A percentile compares a stretch with the other conserved stretches of the same genome.
Conservation (phyloP, 495 filamentous ascomycete genomes). For the Venustampulla echinocandica region DNA sequence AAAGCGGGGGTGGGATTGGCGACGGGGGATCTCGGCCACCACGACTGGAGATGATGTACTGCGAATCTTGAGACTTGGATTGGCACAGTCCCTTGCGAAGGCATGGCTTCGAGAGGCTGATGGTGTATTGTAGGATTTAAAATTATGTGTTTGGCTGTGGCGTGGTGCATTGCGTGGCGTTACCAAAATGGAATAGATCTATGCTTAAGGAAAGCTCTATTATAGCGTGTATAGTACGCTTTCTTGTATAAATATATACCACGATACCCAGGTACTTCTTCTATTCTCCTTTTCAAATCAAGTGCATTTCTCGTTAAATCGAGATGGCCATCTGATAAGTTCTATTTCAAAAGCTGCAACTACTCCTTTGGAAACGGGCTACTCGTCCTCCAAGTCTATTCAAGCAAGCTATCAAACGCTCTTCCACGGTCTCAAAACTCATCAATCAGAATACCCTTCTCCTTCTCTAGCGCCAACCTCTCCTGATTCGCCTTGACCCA, state of each 20-base stretch:
- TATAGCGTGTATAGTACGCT: background rate
- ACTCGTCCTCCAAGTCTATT: background rate
- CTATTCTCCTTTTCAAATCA: too few species aligned
- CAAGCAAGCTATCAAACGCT: background rate
- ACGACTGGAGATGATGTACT: constrained; percentile 60
- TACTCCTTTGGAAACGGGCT: background rate
- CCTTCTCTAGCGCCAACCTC: constrained; percentile 29
- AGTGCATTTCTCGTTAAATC: too few species aligned
- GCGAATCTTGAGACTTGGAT: constrained; percentile 57
- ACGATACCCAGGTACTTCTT: too few species aligned
- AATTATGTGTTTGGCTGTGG: background rate
- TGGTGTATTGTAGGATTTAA: constrained; percentile 20
- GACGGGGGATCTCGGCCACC: constrained; percentile 48
- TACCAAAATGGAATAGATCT: background rate
- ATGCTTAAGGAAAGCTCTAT: background rate
- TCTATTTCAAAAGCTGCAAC: too few species aligned
- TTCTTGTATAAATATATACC: background rate
- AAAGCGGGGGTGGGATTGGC: constrained; percentile 81
- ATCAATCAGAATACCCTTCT: constrained; percentile 20
- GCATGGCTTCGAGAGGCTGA: constrained; percentile 53
- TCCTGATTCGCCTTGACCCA: constrained; percentile 53
- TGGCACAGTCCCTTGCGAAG: constrained; percentile 61
- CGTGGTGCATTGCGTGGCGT: constrained; percentile 11
- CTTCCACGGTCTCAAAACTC: constrained; percentile 14
- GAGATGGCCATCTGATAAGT: too few species aligned